Conservation (phyloP, 129 eudicot species). For the Flaveria brownii region DNA sequence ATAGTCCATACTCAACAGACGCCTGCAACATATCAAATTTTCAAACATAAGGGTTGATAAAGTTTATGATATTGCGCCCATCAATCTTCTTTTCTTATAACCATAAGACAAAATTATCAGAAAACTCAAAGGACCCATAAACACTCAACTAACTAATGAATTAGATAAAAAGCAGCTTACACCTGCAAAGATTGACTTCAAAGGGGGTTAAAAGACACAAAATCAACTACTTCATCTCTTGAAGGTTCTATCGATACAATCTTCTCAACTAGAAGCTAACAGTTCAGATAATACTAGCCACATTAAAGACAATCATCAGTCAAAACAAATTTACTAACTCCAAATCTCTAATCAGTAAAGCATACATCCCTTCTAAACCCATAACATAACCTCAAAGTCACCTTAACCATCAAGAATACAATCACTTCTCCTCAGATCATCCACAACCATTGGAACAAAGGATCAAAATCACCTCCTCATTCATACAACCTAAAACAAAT, state of each 20-base stretch:
- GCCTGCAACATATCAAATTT: slow-evolving; percentile 46
- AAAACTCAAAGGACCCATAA: too few species aligned
- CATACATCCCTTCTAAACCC: not conserved
- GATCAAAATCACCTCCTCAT: too few species aligned
- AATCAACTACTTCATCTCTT: not conserved
- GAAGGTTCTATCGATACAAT: not conserved
- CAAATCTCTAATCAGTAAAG: slow-evolving; percentile 1
- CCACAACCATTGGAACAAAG: not conserved
- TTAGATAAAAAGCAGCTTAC: not conserved
- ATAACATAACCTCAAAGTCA: not conserved
- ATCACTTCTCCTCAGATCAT: not conserved
- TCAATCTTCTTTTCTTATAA: not conserved
- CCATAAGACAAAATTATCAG: too few species aligned
- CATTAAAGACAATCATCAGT: not conserved
- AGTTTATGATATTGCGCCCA: not conserved
- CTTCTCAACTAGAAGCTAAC: not conserved
- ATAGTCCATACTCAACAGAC: slow-evolving; percentile 89
- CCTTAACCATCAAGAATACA: not conserved
- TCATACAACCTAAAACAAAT: too few species aligned
- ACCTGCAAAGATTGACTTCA: not conserved
- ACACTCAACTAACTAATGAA: too few species aligned
- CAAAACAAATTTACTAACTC: slow-evolving; percentile 20
- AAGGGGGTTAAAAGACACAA: too few species aligned
- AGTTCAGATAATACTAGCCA: not conserved
- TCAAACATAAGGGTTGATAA: slow-evolving; percentile 3